Percentiles rank a stretch among this genome's conserved stretches.
These are phyloP conservation scores for Penicillium macrosclerotiorum DNA, from an alignment of 495 filamentous ascomycete genomes.

Conservation along the genomic window DNA sequence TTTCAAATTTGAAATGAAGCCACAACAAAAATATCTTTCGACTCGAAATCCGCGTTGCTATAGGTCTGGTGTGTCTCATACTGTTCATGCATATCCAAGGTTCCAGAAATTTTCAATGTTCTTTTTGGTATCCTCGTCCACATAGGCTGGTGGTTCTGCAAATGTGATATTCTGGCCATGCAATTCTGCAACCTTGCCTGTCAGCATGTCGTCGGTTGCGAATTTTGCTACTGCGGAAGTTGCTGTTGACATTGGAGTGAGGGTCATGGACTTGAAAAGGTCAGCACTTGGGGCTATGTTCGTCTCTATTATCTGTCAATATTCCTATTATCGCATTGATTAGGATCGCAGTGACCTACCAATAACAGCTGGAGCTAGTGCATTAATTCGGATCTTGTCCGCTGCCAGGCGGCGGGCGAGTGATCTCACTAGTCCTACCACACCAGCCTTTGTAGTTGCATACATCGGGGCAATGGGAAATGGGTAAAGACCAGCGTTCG, in stretches of 20 bases:
- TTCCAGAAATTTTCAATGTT: slow-evolving; percentile 51
- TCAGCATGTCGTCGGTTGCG: slow-evolving; percentile 36
- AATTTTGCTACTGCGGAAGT: slow-evolving; percentile 44
- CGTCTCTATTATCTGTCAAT: slow-evolving; percentile 35
- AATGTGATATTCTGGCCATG: slow-evolving; percentile 53
- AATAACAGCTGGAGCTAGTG: slow-evolving; percentile 50
- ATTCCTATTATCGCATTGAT: background rate
- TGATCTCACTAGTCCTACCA: slow-evolving; percentile 52
- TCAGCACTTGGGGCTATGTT: slow-evolving; percentile 43
- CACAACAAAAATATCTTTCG: too few relatives aligned
- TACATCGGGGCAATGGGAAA: slow-evolving; percentile 57
- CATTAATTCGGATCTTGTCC: slow-evolving; percentile 52
- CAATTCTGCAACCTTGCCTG: slow-evolving; percentile 51
- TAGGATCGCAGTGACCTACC: slow-evolving; percentile 22
- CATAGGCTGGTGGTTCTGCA: slow-evolving; percentile 45
- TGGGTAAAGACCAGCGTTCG: slow-evolving; percentile 55
- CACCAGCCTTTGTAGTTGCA: slow-evolving; percentile 48
- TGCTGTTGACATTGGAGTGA: slow-evolving; percentile 53
- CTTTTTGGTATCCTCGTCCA: slow-evolving; percentile 48
- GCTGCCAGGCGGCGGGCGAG: slow-evolving; percentile 35
- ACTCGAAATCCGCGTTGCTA: too few relatives aligned
- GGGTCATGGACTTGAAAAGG: slow-evolving; percentile 48
- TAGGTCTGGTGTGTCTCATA: background rate
- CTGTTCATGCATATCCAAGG: slow-evolving; percentile 39
- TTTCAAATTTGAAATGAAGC: background rate